Conservation (phyloP, 2,329 filamentous ascomycete species). For the Ustilaginoidea virens region DNA sequence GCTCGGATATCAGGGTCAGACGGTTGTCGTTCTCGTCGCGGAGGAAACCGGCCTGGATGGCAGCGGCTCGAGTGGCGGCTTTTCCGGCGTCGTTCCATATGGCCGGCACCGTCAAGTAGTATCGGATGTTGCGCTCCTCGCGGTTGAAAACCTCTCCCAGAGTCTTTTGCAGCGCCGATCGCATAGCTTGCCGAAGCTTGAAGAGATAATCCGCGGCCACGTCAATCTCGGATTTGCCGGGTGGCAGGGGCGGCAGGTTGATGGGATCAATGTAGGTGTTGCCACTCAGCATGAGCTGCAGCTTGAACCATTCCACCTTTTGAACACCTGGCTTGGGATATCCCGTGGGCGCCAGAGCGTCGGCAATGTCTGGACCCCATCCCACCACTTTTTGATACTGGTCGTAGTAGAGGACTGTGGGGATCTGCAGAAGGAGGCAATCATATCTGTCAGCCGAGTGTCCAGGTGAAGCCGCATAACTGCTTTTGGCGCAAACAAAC, state of each 20-base stretch:
- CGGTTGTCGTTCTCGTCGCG: conserved; percentile 96
- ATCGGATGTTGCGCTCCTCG: conserved; percentile 94
- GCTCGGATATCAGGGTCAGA: conserved; percentile 86
- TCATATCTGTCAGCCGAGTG: no score
- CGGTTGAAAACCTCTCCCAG: conserved; percentile 94
- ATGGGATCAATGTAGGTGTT: conserved; percentile 99
- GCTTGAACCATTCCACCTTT: conserved; percentile 99
- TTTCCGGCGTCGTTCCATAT: conserved; percentile 99
- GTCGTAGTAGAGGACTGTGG: conserved; percentile 98
- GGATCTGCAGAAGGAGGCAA: conserved; percentile 55
- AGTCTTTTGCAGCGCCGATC: conserved; percentile 87
- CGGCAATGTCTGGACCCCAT: conserved; percentile 96
- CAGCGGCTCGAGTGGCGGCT: conserved; percentile 85
- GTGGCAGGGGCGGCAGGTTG: conserved; percentile 91
- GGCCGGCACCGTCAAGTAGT: conserved; percentile 95
- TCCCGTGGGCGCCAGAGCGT: conserved; percentile 88
- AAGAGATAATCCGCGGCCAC: conserved; percentile 99
- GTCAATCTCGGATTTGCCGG: conserved; percentile 97
- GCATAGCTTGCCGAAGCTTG: conserved; percentile 94
- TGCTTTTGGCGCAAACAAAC: no score
- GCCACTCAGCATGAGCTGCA: conserved; percentile 95
- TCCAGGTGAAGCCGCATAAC: no score
- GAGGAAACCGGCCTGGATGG: conserved; percentile 92
- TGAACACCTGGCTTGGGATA: conserved; percentile 97
- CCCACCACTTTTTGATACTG: conserved; percentile 99